Evolutionary conservation across 1,284 basidiomycete species (phyloP), one percentile per base, ranked within the genome.

Genomic region (Apiotrichum domesticum): DNA sequence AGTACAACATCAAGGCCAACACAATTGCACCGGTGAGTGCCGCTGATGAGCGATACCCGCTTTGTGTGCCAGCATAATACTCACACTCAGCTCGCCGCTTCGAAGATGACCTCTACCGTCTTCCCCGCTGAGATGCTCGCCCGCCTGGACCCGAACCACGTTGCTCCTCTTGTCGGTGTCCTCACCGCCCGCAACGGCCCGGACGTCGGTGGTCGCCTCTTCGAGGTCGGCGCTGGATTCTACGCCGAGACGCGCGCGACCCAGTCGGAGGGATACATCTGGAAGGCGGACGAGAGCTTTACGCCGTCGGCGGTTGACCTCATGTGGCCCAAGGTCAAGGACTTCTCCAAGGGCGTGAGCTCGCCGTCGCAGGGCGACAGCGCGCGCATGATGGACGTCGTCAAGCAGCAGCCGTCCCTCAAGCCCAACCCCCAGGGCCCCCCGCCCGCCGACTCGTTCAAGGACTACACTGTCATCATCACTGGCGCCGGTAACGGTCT

Each of bases 81-180:
- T 54, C 40, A 54, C 53, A 6, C 8, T 1, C 63, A 93, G 86
- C 87, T 92, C 66, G 93, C 93, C 33, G 93, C 93, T 0, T 94
- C 91, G 5, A 84, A 85, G 21, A 94, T 96, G 90, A 94, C 91
- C 5, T 91, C 87, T 67, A 95, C 92, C 0, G 81, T 97, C 70
- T 92, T 98, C 88, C 90, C 95, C 10, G 88, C 90, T 15, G 96
- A 98, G 65, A 87, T 98, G 83, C 85, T 99, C 59, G 87, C 85
- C 48, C 87, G 92, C 69, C 79, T 98, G 52, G 90, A 90, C 83
- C 96, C 96, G 34, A 90, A 92, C 71, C 92, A 88, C 65, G 87
- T 99, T 49, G 92, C 92, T 1, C 94, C 96, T 1, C 87, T 98
- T 60, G 91, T 97, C 46, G 86, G 83, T 21, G 88, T 78, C n/a